Base-by-base conservation (phyloP, 805 yeast species). In the Lipomyces starkeyi region DNA sequence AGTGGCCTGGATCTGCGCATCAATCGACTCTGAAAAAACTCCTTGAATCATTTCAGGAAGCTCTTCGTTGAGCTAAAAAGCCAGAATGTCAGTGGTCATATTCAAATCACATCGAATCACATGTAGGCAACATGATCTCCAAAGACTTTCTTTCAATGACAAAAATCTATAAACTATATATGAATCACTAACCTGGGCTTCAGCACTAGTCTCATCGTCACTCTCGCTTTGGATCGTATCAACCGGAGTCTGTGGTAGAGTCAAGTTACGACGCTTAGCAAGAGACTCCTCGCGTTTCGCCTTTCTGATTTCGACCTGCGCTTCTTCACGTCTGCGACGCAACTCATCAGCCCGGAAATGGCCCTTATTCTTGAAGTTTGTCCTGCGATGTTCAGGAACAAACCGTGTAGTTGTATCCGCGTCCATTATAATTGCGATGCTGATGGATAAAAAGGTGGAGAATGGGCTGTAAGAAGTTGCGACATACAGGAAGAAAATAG, bases 321-420 rank as follows among this genome's bases (percentile, higher is more conserved):
- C 97, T 66, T 91, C 96, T 80, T 94, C 99, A 80, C 98, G 90
- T 79, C 99, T 90, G 80, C 98, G 93, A 80, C 99, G 91, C 75
- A 95, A 87, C 83, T 95, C 99, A 78, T 95, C 99, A 67, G 92
- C 91, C 76, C 91, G 90, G 78, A 95, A 95, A 77, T 97, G 87
- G 71, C 95, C 92, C 79, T 93, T 91, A 83, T 95, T 94, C 80
- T 95, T 95, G 84, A 91, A 95, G 78, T 90, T 91, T 55, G 98
- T 93, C 80, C 97, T 91, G 81, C 99, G 93, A 80, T 94, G 94
- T 80, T 95, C 98, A 59, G 99, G 99, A 69, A 95, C 91, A 80
- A 91, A 94, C 81, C 93, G 90, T 74, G 84, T 84, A 55, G 94
- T 86, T 54, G 93, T 82, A 73, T 89, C 93, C 59, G 89, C 82